phyloP scores from a whole-genome alignment of 306 rosid species.

The Trifolium subterraneum region DNA sequence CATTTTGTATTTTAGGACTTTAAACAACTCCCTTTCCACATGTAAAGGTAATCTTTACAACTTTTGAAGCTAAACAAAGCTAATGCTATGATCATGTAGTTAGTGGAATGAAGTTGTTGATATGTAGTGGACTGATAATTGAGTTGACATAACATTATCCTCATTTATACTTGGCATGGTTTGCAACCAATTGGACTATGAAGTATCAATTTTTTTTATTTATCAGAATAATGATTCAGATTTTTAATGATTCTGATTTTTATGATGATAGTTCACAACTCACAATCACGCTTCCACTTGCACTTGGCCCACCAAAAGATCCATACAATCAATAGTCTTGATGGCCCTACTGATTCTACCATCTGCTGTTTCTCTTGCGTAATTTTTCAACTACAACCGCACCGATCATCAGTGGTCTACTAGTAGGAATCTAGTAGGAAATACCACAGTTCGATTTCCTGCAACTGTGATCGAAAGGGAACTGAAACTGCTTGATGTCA shows the following conservation, averaged over 20 bases:
- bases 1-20: background rate
- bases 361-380: constrained; percentile 20
- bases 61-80: constrained; percentile 9
- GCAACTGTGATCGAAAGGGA: no score
- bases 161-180: constrained; percentile 23
- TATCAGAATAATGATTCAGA: constrained; percentile 1
- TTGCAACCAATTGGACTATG: constrained; percentile 18
- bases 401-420: no score
- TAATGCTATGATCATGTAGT: background rate
- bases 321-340: constrained; percentile 17
- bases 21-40: background rate
- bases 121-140: constrained; percentile 32
- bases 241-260: background rate
- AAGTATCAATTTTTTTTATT: constrained; percentile 27
- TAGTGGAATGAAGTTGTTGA: constrained; percentile 53
- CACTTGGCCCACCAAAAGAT: constrained; percentile 39
- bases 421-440: no score
- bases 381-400: constrained; percentile 31
- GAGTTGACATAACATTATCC: constrained; percentile 1
- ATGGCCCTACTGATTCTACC: constrained; percentile 42
- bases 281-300: constrained; percentile 19
- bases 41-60: background rate
- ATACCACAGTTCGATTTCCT: no score
- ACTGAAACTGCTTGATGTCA: no score
- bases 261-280: constrained; percentile 3